A percentile compares a stretch with the other conserved stretches of the same genome.
Evolutionary conservation across 2,329 filamentous ascomycete genomes (phyloP).

Genomic region (Ceratocystis ficicola): DNA sequence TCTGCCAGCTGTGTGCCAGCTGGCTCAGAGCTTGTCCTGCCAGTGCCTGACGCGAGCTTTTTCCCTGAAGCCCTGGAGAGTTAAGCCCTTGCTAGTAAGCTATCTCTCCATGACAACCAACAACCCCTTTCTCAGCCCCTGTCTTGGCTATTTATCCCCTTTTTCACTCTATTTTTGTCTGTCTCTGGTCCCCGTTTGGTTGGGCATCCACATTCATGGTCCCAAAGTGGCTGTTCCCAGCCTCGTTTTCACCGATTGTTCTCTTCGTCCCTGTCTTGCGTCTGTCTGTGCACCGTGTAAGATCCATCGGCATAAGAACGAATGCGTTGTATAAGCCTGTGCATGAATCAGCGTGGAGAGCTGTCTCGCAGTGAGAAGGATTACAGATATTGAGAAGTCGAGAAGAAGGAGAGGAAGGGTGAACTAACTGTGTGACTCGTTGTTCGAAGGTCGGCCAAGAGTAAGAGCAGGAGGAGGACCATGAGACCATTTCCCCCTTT

Average conservation of each 20-base stretch:
- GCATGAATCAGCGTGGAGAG: neutral
- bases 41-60: neutral
- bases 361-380: neutral
- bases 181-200: neutral
- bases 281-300: conserved; percentile 11
- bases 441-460: no score
- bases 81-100: neutral
- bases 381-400: neutral
- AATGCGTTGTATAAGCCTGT: conserved; percentile 5
- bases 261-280: conserved; percentile 2
- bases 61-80: neutral
- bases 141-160: neutral
- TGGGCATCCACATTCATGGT: neutral
- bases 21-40: neutral
- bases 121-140: neutral
- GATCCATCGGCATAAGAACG: neutral
- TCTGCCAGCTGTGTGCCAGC: neutral
- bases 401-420: no score
- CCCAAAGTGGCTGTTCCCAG: neutral
- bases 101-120: conserved; percentile 12
- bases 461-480: no score
- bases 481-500: no score
- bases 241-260: conserved; percentile 14
- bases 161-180: neutral
- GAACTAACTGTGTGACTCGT: no score